Base-by-base conservation (phyloP, 306 rosid species). In the Mucuna pruriens region DNA sequence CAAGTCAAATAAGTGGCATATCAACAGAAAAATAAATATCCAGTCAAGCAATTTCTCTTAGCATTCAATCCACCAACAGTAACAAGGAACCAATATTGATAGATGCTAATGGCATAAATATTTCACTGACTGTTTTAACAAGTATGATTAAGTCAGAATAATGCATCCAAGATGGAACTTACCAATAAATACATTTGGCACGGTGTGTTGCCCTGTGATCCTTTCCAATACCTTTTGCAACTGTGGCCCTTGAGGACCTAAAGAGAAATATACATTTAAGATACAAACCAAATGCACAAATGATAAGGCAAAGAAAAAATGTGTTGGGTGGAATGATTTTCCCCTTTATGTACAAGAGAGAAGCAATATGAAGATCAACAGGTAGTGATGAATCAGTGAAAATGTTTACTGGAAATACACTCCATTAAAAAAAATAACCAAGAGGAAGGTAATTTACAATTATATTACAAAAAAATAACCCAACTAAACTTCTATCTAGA, bases 171-270 rank as follows among this genome's bases (percentile, higher is more conserved):
- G 70, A 34, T 23, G 55, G 80, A 64, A 62, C 88, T 78, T 31
- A 95, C 99, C 99, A 42, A 95, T 87, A 64, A 95, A 95, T 40
- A 95, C 98, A 87, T 95, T 95, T n/a, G 99, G 99, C 25, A 95
- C 99, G 15, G 99, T 95, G 80, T 86, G 80, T 71, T 95, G 99
- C 20, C 98, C 99, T 7, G 99, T 95, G 71, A 95, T 85, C 89
- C 96, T 87, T 87, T 93, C 97, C 83, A 95, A 86, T 26, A 83
- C 79, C 87, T 93, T 93, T 75, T 95, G 99, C 84, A 95, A 57
- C 79, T 95, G 98, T 20, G 98, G 98, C 79, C 99, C 99, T 87
- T 95, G 99, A 77, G 94, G 88, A 86, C 97, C 99, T 95, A 87
- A 71, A 82, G 66, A 61, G 51, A 82, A 63, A 69, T 42, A 77